Evolutionary conservation across 2,329 filamentous ascomycete species (phyloP), one percentile per base, ranked within the genome.

Genomic region (Aureobasidium musti): DNA sequence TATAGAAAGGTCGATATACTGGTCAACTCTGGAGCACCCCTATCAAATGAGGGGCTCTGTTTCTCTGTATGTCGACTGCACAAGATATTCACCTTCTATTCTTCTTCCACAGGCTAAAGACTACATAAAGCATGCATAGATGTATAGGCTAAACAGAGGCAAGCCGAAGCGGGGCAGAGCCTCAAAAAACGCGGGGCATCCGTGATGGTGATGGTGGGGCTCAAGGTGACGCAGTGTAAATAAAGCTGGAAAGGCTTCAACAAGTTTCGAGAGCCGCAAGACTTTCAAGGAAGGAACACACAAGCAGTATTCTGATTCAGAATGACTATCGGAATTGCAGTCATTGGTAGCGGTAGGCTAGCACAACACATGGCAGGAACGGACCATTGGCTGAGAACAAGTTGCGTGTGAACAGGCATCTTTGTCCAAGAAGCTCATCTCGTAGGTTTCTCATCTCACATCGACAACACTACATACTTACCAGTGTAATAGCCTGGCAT

Each of bases 361-460:
- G 26, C 3, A 43, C 49, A 11, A 37, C 7, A 21, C 50, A 23
- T 52, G 14, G 39, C 10, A 63, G 23, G 2, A 57, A 54, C 8
- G 21, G 28, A 39, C 6, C 11, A 54, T 14, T 5, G 19, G 49
- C 23, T 59, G 23, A 43, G 11, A 45, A 21, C 5, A 30, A 35
- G 19, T n/a, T 45, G 39, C 52, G 28, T 50, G 28, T 39, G 59
- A 30, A 37, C 63, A 76, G 75, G 86, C 72, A 85, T 89, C 71
- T 88, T 88, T 71, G 84, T 83, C 70, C 82, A 82, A 71, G 82
- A 84, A 73, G 78, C 86, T 69, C 86, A 87, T 71, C 78, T 87
- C 69, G 83, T 85, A 72, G 53, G 77, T 39, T 33, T 33, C 17
- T n/a, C 14, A 3, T n/a, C 5, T 13, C 28, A 47, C 19, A 35